Evolutionary conservation across 2,329 filamentous ascomycete genomes (phyloP), one percentile per base, ranked within the genome.

Genomic region (Aspergillus sp.): DNA sequence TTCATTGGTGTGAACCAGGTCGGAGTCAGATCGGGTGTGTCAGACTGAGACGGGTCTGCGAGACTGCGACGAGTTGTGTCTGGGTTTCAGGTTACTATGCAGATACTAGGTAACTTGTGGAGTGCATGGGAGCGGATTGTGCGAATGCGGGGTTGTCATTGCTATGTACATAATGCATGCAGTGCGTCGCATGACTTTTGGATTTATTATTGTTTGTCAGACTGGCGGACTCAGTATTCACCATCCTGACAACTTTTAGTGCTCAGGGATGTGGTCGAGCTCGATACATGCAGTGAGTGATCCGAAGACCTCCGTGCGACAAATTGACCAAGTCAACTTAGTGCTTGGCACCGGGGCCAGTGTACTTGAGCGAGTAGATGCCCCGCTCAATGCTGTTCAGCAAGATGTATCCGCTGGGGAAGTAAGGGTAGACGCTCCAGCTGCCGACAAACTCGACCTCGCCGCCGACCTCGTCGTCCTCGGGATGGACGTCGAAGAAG

Each of bases 371-470:
- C 46, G 65, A 66, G n/a, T 63, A 67, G 19, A 67, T 43, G 8
- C 64, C 65, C 19, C 64, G 53, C 60, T 67, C 65, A 9, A 67
- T 67, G 47, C 65, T 66, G 48, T 67, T 67, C 54, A 67, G 49
- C 31, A 67, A 48, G 4, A 67, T 61, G 31, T 60, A 17, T 22
- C 64, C 62, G 31, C 64, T 66, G 17, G 48, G 23, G 11, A 66
- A 66, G 47, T 64, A 67, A n/a, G 62, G 65, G n/a, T 66, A 66
- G 8, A 67, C 64, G 19, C 64, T 66, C 65, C 65, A 67, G 53
- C 60, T 62, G 3, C 64, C 64, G 11, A 64, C 60, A 23, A 67
- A 66, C 31, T 64, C 60, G 2, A 66, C 64, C 17, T 63, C 47
- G 5, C 64, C 65, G 3, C 60, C 64, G 7, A 28, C 15, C 8